Base-by-base conservation (phyloP, 441 rosid species). In the Eugenia klotzschiana region DNA sequence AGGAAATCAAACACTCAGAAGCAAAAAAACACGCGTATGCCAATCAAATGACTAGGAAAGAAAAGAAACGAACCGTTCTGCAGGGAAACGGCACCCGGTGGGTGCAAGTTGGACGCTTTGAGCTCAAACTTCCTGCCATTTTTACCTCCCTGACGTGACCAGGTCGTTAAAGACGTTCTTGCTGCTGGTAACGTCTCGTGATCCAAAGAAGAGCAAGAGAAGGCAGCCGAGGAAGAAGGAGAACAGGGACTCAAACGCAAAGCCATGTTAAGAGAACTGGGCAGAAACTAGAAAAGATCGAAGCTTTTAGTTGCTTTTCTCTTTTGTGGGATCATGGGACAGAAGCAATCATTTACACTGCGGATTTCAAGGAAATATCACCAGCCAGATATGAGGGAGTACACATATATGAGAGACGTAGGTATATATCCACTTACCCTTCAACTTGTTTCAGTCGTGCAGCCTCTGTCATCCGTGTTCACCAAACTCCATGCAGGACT, bases 51-150 rank as follows among this genome's bases (percentile, higher is more conserved):
- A 33, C 74, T 22, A 64, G 18, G 52, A 37, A 56, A 16, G 40
- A 49, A 20, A 23, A 41, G 53, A 53, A 29, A 83, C 84, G 52
- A 27, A 87, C 87, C 89, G 14, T 84, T 74, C 55, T 81, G 88
- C 85, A 82, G 40, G 18, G 87, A 80, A 40, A 73, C 43, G 11
- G 85, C 84, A n/a, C 33, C n/a, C 10, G 37, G 37, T 8, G 57
- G 79, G 16, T 83, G 81, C 74, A 69, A 81, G 33, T 79, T 83
- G 52, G 89, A 85, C 50, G 87, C 85, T 83, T 81, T 83, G 77
- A 87, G 56, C 82, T 40, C 50, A 51, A 84, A 83, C 54, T 53
- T 54, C 79, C 83, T 58, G 23, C 81, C 84, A 40, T 74, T 79
- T n/a, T 55, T 37, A 16, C 55, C 27, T 49, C 83, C 50, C 52